These are phyloP conservation scores for Dactylellina parvicollis DNA, from an alignment of 2,329 filamentous ascomycete genomes.

Conservation along the genomic window DNA sequence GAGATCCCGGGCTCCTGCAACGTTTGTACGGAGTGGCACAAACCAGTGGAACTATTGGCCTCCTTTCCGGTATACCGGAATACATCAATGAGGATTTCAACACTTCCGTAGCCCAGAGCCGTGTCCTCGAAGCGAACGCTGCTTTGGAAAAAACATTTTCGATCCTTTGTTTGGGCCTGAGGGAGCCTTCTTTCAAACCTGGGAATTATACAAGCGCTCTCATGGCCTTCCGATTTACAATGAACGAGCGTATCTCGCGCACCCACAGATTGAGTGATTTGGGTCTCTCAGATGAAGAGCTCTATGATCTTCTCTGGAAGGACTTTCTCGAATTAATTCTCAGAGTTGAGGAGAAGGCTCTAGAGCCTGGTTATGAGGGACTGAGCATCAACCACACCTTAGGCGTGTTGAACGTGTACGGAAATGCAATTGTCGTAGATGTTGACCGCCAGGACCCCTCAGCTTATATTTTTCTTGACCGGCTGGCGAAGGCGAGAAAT, in stretches of 20 bases:
- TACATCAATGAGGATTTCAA: not conserved
- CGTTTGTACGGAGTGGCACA: not conserved
- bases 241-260: not conserved
- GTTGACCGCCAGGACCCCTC: not conserved
- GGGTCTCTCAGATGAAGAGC: not conserved
- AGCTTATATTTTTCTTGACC: conserved; percentile 13
- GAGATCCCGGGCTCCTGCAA: not conserved
- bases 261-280: not conserved
- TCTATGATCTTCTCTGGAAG: conserved; percentile 11
- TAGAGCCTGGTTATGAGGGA: conserved; percentile 4
- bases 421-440: not conserved
- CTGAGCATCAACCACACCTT: not conserved
- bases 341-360: conserved; percentile 1
- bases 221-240: not conserved
- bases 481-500: conserved; percentile 20
- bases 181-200: conserved; percentile 15
- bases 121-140: not conserved
- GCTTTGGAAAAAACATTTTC: not conserved
- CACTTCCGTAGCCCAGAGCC: not conserved
- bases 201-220: not conserved
- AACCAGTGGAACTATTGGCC: not conserved
- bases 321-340: conserved; percentile 1
- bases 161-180: not conserved
- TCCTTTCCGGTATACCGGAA: conserved; percentile 4
- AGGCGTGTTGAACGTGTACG: not conserved